phyloP scores from a whole-genome alignment of 352 stramenopile species.

The Pythium dissotocum region DNA sequence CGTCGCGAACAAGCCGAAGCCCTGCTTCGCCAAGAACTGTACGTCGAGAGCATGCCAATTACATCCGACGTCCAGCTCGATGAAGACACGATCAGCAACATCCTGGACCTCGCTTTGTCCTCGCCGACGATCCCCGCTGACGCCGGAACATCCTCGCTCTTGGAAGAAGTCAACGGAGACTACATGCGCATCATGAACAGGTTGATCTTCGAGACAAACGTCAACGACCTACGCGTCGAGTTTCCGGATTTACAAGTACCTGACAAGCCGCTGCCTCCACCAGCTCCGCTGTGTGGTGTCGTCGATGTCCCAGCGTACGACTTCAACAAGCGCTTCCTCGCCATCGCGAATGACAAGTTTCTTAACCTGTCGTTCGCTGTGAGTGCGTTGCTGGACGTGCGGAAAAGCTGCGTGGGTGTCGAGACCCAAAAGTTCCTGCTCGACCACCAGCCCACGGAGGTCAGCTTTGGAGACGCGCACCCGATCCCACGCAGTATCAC shows the following conservation, averaged over 20 bases:
- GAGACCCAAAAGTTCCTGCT: slow-evolving; percentile 61
- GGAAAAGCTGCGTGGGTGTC: slow-evolving; percentile 65
- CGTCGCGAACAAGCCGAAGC: slow-evolving; percentile 63
- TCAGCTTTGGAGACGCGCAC: slow-evolving; percentile 55
- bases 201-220: slow-evolving; percentile 84
- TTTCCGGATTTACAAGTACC: slow-evolving; percentile 58
- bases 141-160: slow-evolving; percentile 55
- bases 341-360: slow-evolving; percentile 63
- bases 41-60: slow-evolving; percentile 78
- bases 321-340: slow-evolving; percentile 68
- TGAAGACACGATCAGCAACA: slow-evolving; percentile 67
- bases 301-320: slow-evolving; percentile 56
- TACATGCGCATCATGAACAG: slow-evolving; percentile 95
- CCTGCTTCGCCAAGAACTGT: slow-evolving; percentile 60
- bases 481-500: slow-evolving; percentile 66
- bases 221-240: slow-evolving; percentile 57
- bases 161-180: slow-evolving; percentile 90
- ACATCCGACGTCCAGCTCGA: slow-evolving; percentile 66
- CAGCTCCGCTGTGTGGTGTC: slow-evolving; percentile 53
- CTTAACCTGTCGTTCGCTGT: slow-evolving; percentile 73
- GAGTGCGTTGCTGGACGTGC: slow-evolving; percentile 72
- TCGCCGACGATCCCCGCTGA: slow-evolving; percentile 53
- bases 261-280: slow-evolving; percentile 14
- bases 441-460: slow-evolving; percentile 66
- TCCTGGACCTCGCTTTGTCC: slow-evolving; percentile 67